Evolutionary conservation across 768 basidiomycete species (phyloP).

Genomic region (Calvatia gigantea): DNA sequence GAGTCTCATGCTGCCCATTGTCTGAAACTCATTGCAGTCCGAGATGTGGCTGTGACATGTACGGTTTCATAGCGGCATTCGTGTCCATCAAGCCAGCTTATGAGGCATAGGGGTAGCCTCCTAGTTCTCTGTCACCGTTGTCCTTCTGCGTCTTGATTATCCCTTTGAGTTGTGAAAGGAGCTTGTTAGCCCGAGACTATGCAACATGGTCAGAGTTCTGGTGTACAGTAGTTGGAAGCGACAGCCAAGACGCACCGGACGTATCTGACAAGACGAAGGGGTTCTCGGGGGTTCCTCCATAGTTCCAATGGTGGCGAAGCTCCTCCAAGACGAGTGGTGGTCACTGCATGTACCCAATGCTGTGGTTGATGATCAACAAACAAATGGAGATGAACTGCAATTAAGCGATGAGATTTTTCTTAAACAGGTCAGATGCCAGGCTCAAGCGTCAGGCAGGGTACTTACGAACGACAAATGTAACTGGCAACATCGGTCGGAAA

Average conservation of each 20-base stretch:
- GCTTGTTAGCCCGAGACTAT: slow-evolving; percentile 29
- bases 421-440: background rate
- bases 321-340: background rate
- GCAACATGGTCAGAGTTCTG: background rate
- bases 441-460: no score
- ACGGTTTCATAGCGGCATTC: slow-evolving; percentile 31
- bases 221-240: background rate
- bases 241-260: slow-evolving; percentile 3
- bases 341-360: background rate
- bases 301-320: background rate
- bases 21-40: slow-evolving; percentile 15
- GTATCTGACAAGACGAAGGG: slow-evolving; percentile 7
- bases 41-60: slow-evolving; percentile 43
- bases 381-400: background rate
- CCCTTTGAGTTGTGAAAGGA: slow-evolving; percentile 34
- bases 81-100: slow-evolving; percentile 4
- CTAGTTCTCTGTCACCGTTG: slow-evolving; percentile 20
- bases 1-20: slow-evolving; percentile 11
- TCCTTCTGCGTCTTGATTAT: slow-evolving; percentile 27
- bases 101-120: slow-evolving; percentile 17
- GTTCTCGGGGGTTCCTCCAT: slow-evolving; percentile 10
- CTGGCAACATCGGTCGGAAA: no score
- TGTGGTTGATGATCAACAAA: background rate
- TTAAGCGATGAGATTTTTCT: background rate
- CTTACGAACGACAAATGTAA: no score